A percentile compares a stretch with the other conserved stretches of the same genome.
Evolutionary conservation across 2,329 filamentous ascomycete species (phyloP).

Genomic region (Fusarium irregulare): DNA sequence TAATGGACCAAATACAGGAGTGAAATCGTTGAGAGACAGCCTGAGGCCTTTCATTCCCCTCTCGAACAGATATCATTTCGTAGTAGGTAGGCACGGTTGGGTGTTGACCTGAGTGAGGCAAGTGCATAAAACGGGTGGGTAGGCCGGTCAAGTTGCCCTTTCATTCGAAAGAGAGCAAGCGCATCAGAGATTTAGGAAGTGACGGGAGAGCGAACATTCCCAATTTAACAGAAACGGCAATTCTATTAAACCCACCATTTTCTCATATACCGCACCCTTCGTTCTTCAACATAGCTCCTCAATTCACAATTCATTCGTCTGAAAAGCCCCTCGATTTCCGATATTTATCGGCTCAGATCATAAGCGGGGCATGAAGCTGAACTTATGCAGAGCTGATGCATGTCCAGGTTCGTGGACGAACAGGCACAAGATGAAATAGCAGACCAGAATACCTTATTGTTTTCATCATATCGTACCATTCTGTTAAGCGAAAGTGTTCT

Average conservation of each 20-base stretch:
- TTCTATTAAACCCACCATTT: constrained; percentile 6
- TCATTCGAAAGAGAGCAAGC: not conserved
- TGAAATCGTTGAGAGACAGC: not conserved
- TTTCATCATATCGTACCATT: not conserved
- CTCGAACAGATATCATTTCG: not conserved
- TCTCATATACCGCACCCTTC: constrained; percentile 32
- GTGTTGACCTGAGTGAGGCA: constrained; percentile 1
- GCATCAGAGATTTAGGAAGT: not conserved
- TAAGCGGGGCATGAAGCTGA: constrained; percentile 34
- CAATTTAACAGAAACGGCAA: constrained; percentile 25
- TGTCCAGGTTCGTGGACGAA: constrained; percentile 2
- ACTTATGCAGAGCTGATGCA: constrained; percentile 24
- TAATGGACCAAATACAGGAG: not conserved
- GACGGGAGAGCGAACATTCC: constrained; percentile 8
- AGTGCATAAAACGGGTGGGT: not conserved
- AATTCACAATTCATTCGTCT: constrained; percentile 10
- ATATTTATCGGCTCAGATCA: constrained; percentile 43
- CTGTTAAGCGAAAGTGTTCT: not conserved
- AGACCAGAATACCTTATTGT: not conserved
- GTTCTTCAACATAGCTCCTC: constrained; percentile 9
- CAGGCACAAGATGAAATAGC: constrained; percentile 1
- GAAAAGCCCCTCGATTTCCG: constrained; percentile 32
- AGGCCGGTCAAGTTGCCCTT: not conserved
- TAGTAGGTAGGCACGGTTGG: constrained; percentile 6
- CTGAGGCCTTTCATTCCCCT: not conserved